Evolutionary conservation across 192 early-diverging fungal genomes (phyloP), one percentile per base, ranked within the genome.

Genomic region (Backusella psychrophila): DNA sequence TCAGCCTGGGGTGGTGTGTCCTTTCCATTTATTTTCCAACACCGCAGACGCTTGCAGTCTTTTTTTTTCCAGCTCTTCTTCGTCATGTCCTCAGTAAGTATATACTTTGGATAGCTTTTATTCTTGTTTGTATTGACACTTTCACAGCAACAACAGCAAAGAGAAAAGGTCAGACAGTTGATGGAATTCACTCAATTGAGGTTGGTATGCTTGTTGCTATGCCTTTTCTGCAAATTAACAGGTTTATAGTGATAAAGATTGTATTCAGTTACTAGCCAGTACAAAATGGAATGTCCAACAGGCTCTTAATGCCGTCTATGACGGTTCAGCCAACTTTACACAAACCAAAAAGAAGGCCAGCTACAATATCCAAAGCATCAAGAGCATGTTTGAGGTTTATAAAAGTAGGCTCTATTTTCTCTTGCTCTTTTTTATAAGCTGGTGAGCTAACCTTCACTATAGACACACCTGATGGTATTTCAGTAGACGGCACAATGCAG

Each of bases 401-500:
- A 90, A 93, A 86, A 92, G 94, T 94, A 78, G 6, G 31, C 31
- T 2, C 3, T 6, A 26, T 19, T 6, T 4, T 19, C 2, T 9
- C 33, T 33, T 33, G 33, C 29, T 56, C 19, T 38, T 39, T 23
- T 41, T 31, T 63, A n/a, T 41, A 8, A 12, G 2, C 38, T 12
- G 0, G 38, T 39, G 38, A 9, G 38, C 38, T 39, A 39, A 39
- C 38, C 38, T 39, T 8, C 38, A 39, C 11, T 39, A 75, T 83
- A 23, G 89, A 92, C 33, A 59, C 66, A 17, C 83, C 88, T 59
- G 85, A 92, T 81, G 74, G 82, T 9, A 94, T 96, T 76, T 71
- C 85, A 34, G 83, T 93, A 23, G 94, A 96, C 21, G 94, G 94
- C 21, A 92, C 88, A 23, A 88, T 91, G 69, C 76, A 87, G 71